phyloP scores from a whole-genome alignment of 208 protist genomes.

The Leptomonas pyrrhocoris region DNA sequence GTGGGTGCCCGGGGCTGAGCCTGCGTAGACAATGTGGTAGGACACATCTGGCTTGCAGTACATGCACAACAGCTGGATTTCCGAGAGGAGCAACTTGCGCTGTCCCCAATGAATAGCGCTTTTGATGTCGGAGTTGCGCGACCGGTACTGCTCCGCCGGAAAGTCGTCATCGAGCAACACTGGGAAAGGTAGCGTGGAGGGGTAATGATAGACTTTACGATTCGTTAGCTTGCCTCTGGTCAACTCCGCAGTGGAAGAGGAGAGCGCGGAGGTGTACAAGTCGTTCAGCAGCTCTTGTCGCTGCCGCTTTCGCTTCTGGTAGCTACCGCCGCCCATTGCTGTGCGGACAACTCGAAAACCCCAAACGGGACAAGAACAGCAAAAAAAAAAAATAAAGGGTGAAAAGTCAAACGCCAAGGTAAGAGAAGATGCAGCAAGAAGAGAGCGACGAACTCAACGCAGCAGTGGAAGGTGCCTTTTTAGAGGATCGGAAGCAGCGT shows the following conservation, averaged over 20 bases:
- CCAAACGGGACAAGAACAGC: neutral
- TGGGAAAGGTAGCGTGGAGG: conserved; percentile 74
- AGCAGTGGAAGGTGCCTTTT: neutral
- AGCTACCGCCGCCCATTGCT: conserved; percentile 16
- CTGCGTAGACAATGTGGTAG: conserved; percentile 95
- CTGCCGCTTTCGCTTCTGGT: conserved; percentile 38
- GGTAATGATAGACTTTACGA: conserved; percentile 79
- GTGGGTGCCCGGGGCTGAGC: conserved; percentile 95
- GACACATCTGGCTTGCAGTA: conserved; percentile 71
- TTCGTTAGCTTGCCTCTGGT: conserved; percentile 10
- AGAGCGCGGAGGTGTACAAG: conserved; percentile 11
- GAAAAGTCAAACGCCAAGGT: neutral
- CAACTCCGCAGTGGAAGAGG: neutral
- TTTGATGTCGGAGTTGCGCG: conserved; percentile 85
- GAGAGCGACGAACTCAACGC: neutral
- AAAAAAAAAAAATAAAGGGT: neutral
- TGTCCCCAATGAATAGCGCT: conserved; percentile 96
- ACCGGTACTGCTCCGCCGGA: conserved; percentile 81
- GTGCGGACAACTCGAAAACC: neutral
- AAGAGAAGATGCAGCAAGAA: neutral
- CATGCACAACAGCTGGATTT: conserved; percentile 94
- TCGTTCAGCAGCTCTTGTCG: conserved; percentile 35
- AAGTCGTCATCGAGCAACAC: conserved; percentile 70
- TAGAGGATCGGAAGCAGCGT: too few relatives aligned
- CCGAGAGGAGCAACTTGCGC: conserved; percentile 95